Conservation (phyloP, 352 stramenopile species). For the Globisporangium splendens region DNA sequence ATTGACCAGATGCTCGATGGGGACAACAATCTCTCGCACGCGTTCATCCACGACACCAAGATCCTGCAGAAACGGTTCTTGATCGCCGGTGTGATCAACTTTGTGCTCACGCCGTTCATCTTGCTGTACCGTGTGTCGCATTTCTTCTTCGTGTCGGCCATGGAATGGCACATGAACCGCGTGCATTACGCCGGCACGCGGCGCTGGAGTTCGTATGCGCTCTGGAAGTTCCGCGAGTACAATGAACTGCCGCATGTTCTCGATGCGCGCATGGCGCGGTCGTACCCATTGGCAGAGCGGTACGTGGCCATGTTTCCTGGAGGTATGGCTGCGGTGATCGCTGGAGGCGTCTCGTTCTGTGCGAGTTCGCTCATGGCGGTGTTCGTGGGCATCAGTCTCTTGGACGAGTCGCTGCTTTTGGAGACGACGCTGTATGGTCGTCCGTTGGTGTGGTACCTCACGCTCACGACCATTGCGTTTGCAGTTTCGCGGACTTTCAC, state of each 20-base stretch:
- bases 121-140: conserved; percentile 96
- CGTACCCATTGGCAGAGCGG: conserved; percentile 88
- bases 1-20: conserved; percentile 96
- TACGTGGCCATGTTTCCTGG: conserved; percentile 95
- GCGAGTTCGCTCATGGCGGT: conserved; percentile 94
- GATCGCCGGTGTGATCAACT: conserved; percentile 92
- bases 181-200: conserved; percentile 94
- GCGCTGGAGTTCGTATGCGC: conserved; percentile 89
- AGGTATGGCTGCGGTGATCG: conserved; percentile 87
- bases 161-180: conserved; percentile 92
- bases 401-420: conserved; percentile 94
- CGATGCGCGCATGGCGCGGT: conserved; percentile 90
- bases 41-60: conserved; percentile 88
- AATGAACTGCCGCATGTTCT: conserved; percentile 98
- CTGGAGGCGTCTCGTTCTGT: conserved; percentile 93
- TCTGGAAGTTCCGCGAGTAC: conserved; percentile 96
- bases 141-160: conserved; percentile 96
- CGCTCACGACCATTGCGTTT: conserved; percentile 85
- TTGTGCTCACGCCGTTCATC: conserved; percentile 96
- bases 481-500: conserved; percentile 78
- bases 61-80: conserved; percentile 93
- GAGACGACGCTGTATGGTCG: conserved; percentile 92
- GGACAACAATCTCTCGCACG: conserved; percentile 74
- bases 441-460: conserved; percentile 97
- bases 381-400: conserved; percentile 90